Evolutionary conservation across 305 asterid species (phyloP).

Genomic region (Stenogyne calaminthoides): DNA sequence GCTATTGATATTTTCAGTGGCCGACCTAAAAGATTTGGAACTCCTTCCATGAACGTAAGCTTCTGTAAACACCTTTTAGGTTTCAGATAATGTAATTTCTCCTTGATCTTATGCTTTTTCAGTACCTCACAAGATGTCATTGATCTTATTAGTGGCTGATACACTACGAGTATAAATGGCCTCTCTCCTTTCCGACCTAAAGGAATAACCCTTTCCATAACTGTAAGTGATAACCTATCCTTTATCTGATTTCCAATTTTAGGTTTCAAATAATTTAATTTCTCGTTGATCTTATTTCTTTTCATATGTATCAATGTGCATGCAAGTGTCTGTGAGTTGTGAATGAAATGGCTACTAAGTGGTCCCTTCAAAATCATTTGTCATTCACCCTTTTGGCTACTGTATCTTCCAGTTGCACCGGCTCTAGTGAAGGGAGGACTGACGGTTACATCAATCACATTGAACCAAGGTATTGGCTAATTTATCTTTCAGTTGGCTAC

Average conservation of each 20-base stretch:
- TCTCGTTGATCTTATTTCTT: too few species aligned
- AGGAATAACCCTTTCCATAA: constrained; percentile 54
- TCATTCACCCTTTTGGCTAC: neutral
- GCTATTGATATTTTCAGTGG: too few species aligned
- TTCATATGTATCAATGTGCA: too few species aligned
- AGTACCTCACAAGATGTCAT: too few species aligned
- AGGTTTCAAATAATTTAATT: constrained; percentile 10
- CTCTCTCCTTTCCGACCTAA: constrained; percentile 60
- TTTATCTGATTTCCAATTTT: constrained; percentile 13
- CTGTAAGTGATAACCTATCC: constrained; percentile 38
- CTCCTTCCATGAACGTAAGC: too few species aligned
- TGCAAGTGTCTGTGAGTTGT: constrained; percentile 11
- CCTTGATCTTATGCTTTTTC: too few species aligned
- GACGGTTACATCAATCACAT: constrained; percentile 81
- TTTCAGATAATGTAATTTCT: too few species aligned
- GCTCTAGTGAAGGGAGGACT: constrained; percentile 92
- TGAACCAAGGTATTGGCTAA: constrained; percentile 72
- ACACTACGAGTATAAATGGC: constrained; percentile 55
- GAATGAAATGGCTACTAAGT: neutral
- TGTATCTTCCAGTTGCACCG: constrained; percentile 88
- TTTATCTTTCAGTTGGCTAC: too few species aligned
- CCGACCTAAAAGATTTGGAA: too few species aligned
- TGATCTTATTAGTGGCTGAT: constrained; percentile 90
- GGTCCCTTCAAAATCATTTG: neutral
- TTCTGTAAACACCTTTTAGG: too few species aligned